Evolutionary conservation across 1,284 basidiomycete species (phyloP), one percentile per base, ranked within the genome.

Genomic region (Cutaneotrichosporon sp.): DNA sequence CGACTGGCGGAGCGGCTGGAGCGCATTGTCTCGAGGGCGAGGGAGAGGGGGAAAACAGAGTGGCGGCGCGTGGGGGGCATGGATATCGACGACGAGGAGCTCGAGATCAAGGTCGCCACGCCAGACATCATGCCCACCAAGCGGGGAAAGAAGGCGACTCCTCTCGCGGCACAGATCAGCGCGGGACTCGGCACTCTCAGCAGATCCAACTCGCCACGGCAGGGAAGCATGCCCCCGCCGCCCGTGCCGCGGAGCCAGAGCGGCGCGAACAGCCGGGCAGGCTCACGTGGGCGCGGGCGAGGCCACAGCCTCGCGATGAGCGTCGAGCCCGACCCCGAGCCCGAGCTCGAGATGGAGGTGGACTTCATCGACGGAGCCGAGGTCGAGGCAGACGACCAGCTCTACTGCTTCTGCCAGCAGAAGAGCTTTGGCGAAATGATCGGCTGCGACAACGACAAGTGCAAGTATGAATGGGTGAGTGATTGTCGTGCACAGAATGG

Each of bases 371-470:
- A 64, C 49, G 66, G 60, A 14, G 65, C 54, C 13, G 72, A 72
- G 34, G 69, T 62, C 2, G 78, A 74, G 42, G 70, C 66, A 10
- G 79, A 80, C 62, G 73, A 79, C 67, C 86, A 83, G 68, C 83
- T 86, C 20, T 98, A 98, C 79, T 98, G 94, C 79, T 86, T 89
- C 83, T 97, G 94, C 77, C 85, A 92, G 70, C 84, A 89, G 24
- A 84, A 89, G 64, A 92, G 90, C 73, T 95, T 89, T 72, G 94
- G 94, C 34, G 90, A 95, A 78, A 97, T 97, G 94, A 92, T 97
- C 71, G 94, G 87, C 4, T 97, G 94, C 77, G 94, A 97, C 77
- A 90, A 89, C 69, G 81, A 83, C 20, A 84, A 84, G 54, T 97
- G 94, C 79, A 87, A 88, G 70, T 84, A 85, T 64, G 93, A 97